Conservation (phyloP, 208 protist genomes). For the Angomonas desouzai region DNA sequence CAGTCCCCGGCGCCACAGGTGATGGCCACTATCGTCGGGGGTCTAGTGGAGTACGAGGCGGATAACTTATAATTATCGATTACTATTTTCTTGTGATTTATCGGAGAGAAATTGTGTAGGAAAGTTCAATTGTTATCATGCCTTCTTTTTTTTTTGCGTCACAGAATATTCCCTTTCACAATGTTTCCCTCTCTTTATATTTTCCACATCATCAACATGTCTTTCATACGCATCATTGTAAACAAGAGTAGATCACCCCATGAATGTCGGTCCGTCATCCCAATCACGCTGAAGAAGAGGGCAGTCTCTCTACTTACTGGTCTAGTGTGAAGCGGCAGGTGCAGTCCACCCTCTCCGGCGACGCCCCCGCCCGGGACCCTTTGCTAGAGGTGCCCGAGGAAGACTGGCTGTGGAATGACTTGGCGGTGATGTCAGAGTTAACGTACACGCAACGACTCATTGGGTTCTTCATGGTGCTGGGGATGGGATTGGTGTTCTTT, state of each 20-base stretch:
- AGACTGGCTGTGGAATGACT: conserved; percentile 34
- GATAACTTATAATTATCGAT: background rate
- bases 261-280: conserved; percentile 19
- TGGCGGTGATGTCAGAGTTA: conserved; percentile 72
- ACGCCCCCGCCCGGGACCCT: conserved; percentile 44
- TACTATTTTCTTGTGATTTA: background rate
- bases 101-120: background rate
- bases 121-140: background rate
- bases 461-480: conserved; percentile 77
- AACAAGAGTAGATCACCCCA: background rate
- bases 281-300: conserved; percentile 14
- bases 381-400: conserved; percentile 53
- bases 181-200: too few relatives aligned
- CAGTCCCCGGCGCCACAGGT: conserved; percentile 28
- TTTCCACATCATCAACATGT: too few relatives aligned
- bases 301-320: conserved; percentile 39
- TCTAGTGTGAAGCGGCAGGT: conserved; percentile 42
- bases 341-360: conserved; percentile 39
- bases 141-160: conserved; percentile 2
- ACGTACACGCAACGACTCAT: conserved; percentile 76
- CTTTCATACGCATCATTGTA: too few relatives aligned
- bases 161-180: too few relatives aligned
- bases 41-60: conserved; percentile 44
- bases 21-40: conserved; percentile 46
- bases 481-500: conserved; percentile 84